Base-by-base conservation (phyloP, 2,329 filamentous ascomycete species). In the Trichoderma sp. region DNA sequence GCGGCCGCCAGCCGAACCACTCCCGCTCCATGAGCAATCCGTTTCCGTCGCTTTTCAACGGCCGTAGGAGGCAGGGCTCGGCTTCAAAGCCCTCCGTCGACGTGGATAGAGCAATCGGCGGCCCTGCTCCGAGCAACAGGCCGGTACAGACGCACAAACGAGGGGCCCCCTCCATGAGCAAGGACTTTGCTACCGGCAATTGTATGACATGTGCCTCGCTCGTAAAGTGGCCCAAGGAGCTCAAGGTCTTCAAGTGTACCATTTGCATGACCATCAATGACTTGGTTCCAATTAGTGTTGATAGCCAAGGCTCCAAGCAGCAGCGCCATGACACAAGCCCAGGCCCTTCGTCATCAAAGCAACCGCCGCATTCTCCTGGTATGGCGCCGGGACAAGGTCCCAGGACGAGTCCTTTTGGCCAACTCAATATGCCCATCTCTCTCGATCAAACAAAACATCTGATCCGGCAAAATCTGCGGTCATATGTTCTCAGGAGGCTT, bases 211-310 rank as follows among this genome's bases (percentile, higher is more conserved):
- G 95, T 83, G 93, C 93, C 80, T 93, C 93, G 73, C 90, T 92
- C 74, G 92, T 97, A 78, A 89, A 93, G 75, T 97, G 95, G 92
- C 94, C 94, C 2, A 90, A 89, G 77, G 90, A 92, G 71, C 85
- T 95, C 77, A 89, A 89, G 45, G 90, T 93, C 50, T 97, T 97
- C 83, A 90, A 94, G 79, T 98, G 95, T 83, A 93, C 93, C 59
- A 93, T 94, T 73, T 98, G 95, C 83, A 86, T 94, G 80, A 97
- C 93, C 21, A 91, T 98, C 81, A 97, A 97, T 81, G 95, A 97
- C 81, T 83, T 97, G 71, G 81, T 81, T 38, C 80, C 82, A 14
- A 75, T 77, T 50, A 76, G 77, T 6, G 73, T 73, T 33, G 79
- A 79, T 75, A 79, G 60, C 73, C 80, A 76, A 79, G 76, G 77